Percentiles rank a stretch among this genome's conserved stretches.
phyloP scores from a whole-genome alignment of 192 early-diverging fungal genomes.

The Backusella luteola region DNA sequence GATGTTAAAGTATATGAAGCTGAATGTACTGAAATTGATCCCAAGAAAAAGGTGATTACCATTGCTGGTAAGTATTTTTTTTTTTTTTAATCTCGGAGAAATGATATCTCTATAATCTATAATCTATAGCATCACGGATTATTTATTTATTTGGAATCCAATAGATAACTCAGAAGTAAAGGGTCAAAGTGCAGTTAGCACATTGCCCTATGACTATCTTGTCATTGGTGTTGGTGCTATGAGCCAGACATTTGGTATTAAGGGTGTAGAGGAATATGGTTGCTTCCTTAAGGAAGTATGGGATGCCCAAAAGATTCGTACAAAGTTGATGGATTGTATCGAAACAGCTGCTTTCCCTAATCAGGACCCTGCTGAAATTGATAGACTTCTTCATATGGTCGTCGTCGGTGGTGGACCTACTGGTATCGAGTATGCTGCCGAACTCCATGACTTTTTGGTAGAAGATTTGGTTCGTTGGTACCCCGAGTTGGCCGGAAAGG shows the following conservation, averaged over 20 bases:
- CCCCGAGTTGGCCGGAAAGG: conserved; percentile 63
- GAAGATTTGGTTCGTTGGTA: conserved; percentile 64
- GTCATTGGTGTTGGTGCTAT: conserved; percentile 74
- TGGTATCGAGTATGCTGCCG: conserved; percentile 71
- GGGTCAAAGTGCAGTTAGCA: conserved; percentile 51
- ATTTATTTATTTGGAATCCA: background rate
- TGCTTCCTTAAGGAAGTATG: conserved; percentile 77
- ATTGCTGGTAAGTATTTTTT: conserved; percentile 60
- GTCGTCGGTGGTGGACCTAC: conserved; percentile 70
- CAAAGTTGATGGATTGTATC: conserved; percentile 76
- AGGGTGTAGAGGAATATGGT: conserved; percentile 70
- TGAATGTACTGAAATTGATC: conserved; percentile 86
- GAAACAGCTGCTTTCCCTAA: conserved; percentile 69
- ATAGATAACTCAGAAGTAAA: conserved; percentile 72
- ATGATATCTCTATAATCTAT: background rate
- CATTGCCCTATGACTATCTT: conserved; percentile 73
- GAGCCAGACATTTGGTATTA: conserved; percentile 79
- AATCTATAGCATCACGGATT: background rate
- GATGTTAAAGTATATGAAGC: conserved; percentile 87
- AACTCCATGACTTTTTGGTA: conserved; percentile 78
- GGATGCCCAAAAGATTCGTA: conserved; percentile 81
- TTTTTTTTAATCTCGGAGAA: conserved; percentile 41
- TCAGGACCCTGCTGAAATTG: conserved; percentile 70
- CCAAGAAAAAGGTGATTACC: conserved; percentile 70
- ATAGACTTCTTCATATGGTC: conserved; percentile 76